Base-by-base conservation (phyloP, 2,329 filamentous ascomycete species). In the Xylariaceae sp. region DNA sequence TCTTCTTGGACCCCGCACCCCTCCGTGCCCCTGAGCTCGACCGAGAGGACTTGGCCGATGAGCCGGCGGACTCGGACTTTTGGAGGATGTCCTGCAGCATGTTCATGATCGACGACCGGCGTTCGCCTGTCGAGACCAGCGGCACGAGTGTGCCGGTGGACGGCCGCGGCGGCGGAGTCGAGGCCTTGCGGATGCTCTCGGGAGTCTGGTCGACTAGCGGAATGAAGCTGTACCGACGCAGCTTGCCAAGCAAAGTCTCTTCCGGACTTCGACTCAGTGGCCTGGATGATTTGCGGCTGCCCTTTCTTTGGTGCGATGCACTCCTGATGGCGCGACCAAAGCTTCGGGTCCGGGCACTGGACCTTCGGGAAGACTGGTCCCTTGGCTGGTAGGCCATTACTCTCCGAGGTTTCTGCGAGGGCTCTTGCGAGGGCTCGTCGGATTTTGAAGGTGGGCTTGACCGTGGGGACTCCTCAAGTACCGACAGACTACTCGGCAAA, bases 201-300 rank as follows among this genome's bases (percentile, higher is more conserved):
- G 49, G 38, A 3, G 43, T 41, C n/a, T 46, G 42, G 3, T 52
- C 50, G 3, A 35, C 28, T 11, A 50, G 24, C 5, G 52, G 47
- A 36, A 53, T 43, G 37, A 56, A 46, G 31, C 47, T 56, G 32
- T 50, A 54, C 18, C 47, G 45, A 13, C 46, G 45, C 19, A 55
- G 27, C 22, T 43, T 37, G 19, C 50, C 41, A 5, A 53, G 16
- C 4, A n/a, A n/a, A n/a, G n/a, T n/a, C n/a, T n/a, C n/a, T n/a
- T n/a, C n/a, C n/a, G n/a, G n/a, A n/a, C n/a, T n/a, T n/a, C n/a
- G n/a, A n/a, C n/a, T n/a, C n/a, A n/a, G n/a, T n/a, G n/a, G n/a
- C n/a, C n/a, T n/a, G n/a, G n/a, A n/a, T n/a, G n/a, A n/a, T n/a
- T n/a, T 44, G 17, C 32, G 6, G 22, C 36, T 45, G 17, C 44